Evolutionary conservation across 768 basidiomycete genomes (phyloP).

Genomic region (Agrocybe pediades): DNA sequence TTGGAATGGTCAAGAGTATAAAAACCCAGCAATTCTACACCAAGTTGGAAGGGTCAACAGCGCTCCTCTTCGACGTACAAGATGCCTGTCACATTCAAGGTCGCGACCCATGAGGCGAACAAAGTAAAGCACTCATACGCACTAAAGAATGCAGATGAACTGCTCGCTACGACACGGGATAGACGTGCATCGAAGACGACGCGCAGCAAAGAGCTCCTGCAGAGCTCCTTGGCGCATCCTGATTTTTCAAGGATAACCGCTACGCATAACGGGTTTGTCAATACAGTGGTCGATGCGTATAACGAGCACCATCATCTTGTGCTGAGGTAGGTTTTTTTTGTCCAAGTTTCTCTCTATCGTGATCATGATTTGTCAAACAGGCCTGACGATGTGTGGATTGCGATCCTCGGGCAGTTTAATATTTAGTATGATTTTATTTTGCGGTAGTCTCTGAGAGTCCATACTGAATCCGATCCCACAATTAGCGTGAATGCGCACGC

Average conservation of each 20-base stretch:
- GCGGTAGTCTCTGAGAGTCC: no score
- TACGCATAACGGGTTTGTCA: constrained; percentile 12
- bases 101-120: neutral
- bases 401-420: constrained; percentile 36
- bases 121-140: neutral
- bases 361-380: constrained; percentile 2
- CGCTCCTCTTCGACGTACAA: no score
- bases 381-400: constrained; percentile 50
- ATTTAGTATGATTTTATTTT: constrained; percentile 25
- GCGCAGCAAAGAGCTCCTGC: neutral
- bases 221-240: neutral
- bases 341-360: no score
- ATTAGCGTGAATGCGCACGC: constrained; percentile 32
- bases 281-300: constrained; percentile 15
- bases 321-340: constrained; percentile 1
- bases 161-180: constrained; percentile 1
- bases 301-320: constrained; percentile 17
- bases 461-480: neutral
- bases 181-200: neutral
- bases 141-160: neutral
- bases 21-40: no score
- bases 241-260: neutral
- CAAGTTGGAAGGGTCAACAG: no score
- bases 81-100: constrained; percentile 6
- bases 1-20: no score